A percentile compares a stretch with the other conserved stretches of the same genome.
phyloP scores from a whole-genome alignment of 768 basidiomycete species.

The Boletellus emodensis region DNA sequence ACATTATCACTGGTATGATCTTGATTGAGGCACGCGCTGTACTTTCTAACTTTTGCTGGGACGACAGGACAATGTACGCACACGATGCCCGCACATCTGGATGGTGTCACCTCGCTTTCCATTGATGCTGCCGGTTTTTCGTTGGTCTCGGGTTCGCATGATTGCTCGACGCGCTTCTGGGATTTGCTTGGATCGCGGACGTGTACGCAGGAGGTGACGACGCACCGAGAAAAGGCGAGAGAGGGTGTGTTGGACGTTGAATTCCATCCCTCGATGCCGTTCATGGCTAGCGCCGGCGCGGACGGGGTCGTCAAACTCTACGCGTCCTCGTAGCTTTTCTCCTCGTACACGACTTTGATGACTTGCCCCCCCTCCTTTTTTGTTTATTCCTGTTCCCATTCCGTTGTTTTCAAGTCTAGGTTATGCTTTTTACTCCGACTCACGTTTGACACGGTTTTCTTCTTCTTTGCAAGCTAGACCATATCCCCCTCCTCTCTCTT shows the following conservation, averaged over 20 bases:
- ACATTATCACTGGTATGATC: conserved; percentile 69
- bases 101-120: conserved; percentile 86
- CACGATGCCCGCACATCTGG: conserved; percentile 86
- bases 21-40: background rate
- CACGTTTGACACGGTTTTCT: conserved; percentile 7
- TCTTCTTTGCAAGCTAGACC: conserved; percentile 9
- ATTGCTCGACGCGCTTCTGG: conserved; percentile 95
- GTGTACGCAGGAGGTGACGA: conserved; percentile 86
- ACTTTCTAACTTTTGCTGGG: conserved; percentile 1
- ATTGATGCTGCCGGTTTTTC: conserved; percentile 85
- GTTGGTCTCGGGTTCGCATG: conserved; percentile 87
- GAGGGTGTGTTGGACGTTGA: conserved; percentile 91
- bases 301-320: conserved; percentile 93
- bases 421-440: conserved; percentile 10
- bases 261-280: conserved; percentile 76
- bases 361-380: background rate
- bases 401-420: background rate
- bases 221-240: conserved; percentile 83
- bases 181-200: conserved; percentile 75
- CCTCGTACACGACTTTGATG: background rate
- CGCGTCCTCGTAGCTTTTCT: conserved; percentile 60
- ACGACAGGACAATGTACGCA: conserved; percentile 76
- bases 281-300: conserved; percentile 93
- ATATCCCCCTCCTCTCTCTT: conserved; percentile 1
- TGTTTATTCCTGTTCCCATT: background rate